Percentiles rank a stretch among this genome's conserved stretches.
These are phyloP conservation scores for Cryptococcus sp. DNA, from an alignment of 1,284 basidiomycete genomes.

Conservation along the genomic window DNA sequence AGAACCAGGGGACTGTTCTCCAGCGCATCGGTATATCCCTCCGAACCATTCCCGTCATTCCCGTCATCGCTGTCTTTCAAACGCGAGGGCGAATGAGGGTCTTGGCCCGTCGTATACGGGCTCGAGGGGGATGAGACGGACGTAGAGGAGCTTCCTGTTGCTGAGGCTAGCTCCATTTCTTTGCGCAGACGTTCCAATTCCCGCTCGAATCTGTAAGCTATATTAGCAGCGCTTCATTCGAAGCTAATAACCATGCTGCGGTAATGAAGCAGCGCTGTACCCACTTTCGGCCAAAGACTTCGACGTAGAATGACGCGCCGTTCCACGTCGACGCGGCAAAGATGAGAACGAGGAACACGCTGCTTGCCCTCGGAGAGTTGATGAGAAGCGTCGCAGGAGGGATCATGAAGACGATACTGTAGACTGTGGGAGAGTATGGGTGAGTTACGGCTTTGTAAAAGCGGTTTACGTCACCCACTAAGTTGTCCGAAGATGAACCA, in stretches of 20 bases:
- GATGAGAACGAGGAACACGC: constrained; percentile 71
- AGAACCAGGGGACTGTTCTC: constrained; percentile 42
- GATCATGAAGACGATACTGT: constrained; percentile 80
- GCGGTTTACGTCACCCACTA: constrained; percentile 56
- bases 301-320: constrained; percentile 70
- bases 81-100: too few relatives aligned
- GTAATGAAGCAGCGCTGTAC: constrained; percentile 41
- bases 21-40: constrained; percentile 11
- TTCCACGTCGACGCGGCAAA: constrained; percentile 72
- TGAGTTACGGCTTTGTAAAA: background rate
- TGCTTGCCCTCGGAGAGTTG: constrained; percentile 71
- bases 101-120: background rate
- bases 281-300: constrained; percentile 91
- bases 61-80: constrained; percentile 5
- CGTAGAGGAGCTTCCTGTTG: constrained; percentile 19
- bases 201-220: constrained; percentile 71
- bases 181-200: constrained; percentile 84
- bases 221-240: background rate
- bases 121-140: constrained; percentile 6
- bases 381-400: constrained; percentile 75
- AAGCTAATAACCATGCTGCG: too few relatives aligned
- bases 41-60: constrained; percentile 8
- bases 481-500: constrained; percentile 86
- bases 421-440: constrained; percentile 59
- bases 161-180: constrained; percentile 59